Conservation (phyloP, 805 yeast species). For the Yarrowia phangngaensis region DNA sequence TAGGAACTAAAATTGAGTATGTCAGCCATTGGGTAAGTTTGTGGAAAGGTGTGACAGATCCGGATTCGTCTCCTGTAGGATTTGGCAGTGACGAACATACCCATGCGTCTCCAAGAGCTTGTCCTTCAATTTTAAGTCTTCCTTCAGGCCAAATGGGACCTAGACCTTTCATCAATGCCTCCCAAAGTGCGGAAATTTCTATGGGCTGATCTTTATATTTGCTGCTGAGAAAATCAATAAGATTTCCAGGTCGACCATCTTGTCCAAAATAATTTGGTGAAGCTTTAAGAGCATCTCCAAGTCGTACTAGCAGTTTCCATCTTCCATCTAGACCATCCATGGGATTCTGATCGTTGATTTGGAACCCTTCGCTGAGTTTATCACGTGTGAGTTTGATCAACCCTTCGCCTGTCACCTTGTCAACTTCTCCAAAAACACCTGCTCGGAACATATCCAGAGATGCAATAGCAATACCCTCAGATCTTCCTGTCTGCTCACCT, state of each 20-base stretch:
- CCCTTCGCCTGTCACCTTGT: slow-evolving; percentile 34
- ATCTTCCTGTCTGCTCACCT: slow-evolving; percentile 42
- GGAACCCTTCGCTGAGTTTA: slow-evolving; percentile 46
- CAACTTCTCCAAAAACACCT: slow-evolving; percentile 45
- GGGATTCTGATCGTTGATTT: slow-evolving; percentile 48
- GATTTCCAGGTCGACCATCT: slow-evolving; percentile 51
- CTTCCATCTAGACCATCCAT: slow-evolving; percentile 57
- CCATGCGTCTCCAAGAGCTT: slow-evolving; percentile 64
- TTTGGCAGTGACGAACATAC: slow-evolving; percentile 36
- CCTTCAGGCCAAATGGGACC: slow-evolving; percentile 61
- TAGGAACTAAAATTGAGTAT: slow-evolving; percentile 55
- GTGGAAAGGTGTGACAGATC: slow-evolving; percentile 56
- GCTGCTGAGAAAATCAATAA: slow-evolving; percentile 46
- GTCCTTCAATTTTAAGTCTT: slow-evolving; percentile 49
- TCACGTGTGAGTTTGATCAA: slow-evolving; percentile 38
- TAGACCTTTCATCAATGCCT: slow-evolving; percentile 52
- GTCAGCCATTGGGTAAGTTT: slow-evolving; percentile 66
- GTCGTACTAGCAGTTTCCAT: slow-evolving; percentile 44
- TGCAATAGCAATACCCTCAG: slow-evolving; percentile 65
- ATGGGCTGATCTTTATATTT: slow-evolving; percentile 31
- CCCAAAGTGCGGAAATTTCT: slow-evolving; percentile 52
- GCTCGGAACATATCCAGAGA: slow-evolving; percentile 51
- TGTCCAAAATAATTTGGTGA: slow-evolving; percentile 47
- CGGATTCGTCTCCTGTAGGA: slow-evolving; percentile 39
- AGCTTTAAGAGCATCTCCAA: slow-evolving; percentile 48